phyloP scores from a whole-genome alignment of 2,329 filamentous ascomycete species.

The Pseudogymnoascus sp. region DNA sequence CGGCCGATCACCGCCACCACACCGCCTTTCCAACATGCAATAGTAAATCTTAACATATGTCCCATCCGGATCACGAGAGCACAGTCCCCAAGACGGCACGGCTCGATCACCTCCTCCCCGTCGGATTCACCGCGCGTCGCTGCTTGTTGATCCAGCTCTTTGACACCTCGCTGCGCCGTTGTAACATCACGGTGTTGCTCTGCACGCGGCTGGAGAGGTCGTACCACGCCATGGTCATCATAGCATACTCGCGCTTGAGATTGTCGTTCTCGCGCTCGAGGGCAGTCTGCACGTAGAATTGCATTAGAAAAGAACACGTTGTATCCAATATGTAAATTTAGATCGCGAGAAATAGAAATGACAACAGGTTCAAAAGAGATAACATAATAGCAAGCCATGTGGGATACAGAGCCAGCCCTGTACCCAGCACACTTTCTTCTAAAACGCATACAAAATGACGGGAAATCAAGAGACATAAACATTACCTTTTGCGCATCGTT shows the following conservation, averaged over 20 bases:
- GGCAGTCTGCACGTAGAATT: neutral
- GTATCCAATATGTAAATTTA: neutral
- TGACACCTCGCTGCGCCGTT: conserved; percentile 65
- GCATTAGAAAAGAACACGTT: neutral
- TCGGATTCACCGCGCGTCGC: conserved; percentile 57
- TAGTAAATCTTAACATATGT: neutral
- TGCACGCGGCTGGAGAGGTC: conserved; percentile 71
- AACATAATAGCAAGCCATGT: neutral
- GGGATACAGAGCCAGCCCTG: neutral
- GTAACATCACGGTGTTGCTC: conserved; percentile 74
- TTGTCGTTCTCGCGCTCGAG: conserved; percentile 36
- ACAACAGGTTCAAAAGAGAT: neutral
- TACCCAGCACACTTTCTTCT: neutral
- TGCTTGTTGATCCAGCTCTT: conserved; percentile 83
- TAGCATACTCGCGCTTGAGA: conserved; percentile 67
- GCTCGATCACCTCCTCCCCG: conserved; percentile 23
- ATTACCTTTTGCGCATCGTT: conserved; percentile 10
- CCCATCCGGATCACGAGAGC: neutral
- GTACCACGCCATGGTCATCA: conserved; percentile 82
- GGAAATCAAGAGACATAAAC: neutral
- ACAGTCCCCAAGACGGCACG: neutral
- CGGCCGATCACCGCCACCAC: neutral
- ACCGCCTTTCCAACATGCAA: neutral
- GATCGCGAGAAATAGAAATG: neutral
- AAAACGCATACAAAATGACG: neutral